Base-by-base conservation (phyloP, 2,329 filamentous ascomycete genomes). In the Colletotrichum sp. region DNA sequence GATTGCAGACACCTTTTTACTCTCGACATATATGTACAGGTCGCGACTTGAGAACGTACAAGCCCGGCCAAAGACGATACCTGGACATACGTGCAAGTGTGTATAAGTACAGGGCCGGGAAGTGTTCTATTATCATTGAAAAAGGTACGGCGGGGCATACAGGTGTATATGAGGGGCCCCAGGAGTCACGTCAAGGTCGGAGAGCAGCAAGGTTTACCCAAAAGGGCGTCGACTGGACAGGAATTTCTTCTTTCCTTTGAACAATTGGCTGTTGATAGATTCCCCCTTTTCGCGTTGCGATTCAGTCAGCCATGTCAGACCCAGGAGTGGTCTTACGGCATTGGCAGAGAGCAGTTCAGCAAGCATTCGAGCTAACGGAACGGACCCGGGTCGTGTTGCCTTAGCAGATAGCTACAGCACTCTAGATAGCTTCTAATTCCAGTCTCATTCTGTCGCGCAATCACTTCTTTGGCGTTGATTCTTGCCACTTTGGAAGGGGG, bases 71-170 rank as follows among this genome's bases (percentile, higher is more conserved):
- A 78, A 79, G 59, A 36, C 26, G 52, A 69, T 64, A 62, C 60
- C 60, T 73, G 72, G 63, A 65, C 69, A 78, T 80, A 79, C 69
- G 66, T 80, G 81, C 78, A 71, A 79, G 79, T 79, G 79, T 84
- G 82, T 84, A 84, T 82, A 81, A 83, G 72, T 83, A 83, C 76
- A 78, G 79, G 78, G 79, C 79, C 78, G 60, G 34, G 71, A 70
- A 60, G 68, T 68, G 44, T 76, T 55, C 21, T 71, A 69, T 34
- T 55, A 55, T 18, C 36, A 63, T 21, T 26, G 39, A 26, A 57
- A 32, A 26, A 57, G 44, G 44, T 39, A 36, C 13, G 44, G 44
- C 18, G 60, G 73, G 76, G 71, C 72, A 77, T 68, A 52, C 69
- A 63, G 64, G 71, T 79, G 73, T 72, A 75, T 65, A 78, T 79